phyloP scores from a whole-genome alignment of 345 rosid species.

The Rhodamnia rubescens region DNA sequence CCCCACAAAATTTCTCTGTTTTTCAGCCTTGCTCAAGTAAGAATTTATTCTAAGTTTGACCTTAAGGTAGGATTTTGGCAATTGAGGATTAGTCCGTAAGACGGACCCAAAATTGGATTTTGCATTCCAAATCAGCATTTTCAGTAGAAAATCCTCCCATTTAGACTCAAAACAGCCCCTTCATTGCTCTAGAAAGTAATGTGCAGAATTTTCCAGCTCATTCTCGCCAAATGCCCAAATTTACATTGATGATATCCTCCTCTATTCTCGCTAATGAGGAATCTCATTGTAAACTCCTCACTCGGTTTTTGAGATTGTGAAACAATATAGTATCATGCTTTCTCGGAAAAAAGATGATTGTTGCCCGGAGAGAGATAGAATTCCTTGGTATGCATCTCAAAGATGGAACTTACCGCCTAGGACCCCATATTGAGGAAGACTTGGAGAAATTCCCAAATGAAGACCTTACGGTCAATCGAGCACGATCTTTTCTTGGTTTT shows the following conservation, averaged over 20 bases:
- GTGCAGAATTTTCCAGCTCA: too few relatives aligned
- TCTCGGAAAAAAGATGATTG: neutral
- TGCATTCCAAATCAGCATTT: too few relatives aligned
- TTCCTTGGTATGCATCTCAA: neutral
- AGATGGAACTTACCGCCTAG: neutral
- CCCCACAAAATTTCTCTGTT: neutral
- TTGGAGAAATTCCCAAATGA: neutral
- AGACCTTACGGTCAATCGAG: neutral
- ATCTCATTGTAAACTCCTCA: too few relatives aligned
- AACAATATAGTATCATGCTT: neutral
- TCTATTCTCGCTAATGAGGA: too few relatives aligned
- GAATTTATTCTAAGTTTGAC: neutral
- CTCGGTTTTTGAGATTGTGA: rapidly evolving
- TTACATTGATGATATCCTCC: too few relatives aligned
- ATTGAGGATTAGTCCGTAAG: too few relatives aligned
- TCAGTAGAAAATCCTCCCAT: too few relatives aligned
- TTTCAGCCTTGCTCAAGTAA: neutral
- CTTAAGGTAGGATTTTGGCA: neutral
- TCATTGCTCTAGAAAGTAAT: too few relatives aligned
- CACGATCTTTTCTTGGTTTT: neutral
- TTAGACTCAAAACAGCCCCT: too few relatives aligned
- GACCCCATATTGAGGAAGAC: neutral
- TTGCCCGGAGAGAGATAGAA: neutral
- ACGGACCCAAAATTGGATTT: too few relatives aligned
- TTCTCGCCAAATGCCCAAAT: too few relatives aligned